Conservation (phyloP, 257 asterid species). For the Anisodus tanguticus region DNA sequence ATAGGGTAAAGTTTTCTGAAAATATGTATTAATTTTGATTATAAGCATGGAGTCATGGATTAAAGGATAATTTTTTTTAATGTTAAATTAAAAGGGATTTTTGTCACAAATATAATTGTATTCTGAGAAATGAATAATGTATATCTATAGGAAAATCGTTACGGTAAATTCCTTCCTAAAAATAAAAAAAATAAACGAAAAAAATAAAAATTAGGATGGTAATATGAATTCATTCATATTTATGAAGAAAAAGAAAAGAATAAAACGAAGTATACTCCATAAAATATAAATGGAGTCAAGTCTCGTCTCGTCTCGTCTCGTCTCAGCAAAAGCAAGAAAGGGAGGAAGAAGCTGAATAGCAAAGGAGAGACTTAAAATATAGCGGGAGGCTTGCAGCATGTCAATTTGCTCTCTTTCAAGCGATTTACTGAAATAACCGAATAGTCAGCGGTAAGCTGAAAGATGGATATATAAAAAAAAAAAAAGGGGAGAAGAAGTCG, state of each 20-base stretch:
- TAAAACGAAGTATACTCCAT: not conserved
- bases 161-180: not conserved
- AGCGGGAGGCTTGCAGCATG: too few relatives aligned
- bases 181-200: not conserved
- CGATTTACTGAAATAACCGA: too few relatives aligned
- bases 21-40: too few relatives aligned
- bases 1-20: too few relatives aligned
- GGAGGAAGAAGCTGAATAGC: not conserved
- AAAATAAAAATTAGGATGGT: not conserved
- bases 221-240: not conserved
- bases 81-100: not conserved
- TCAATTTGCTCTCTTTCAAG: too few relatives aligned
- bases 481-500: too few relatives aligned
- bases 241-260: not conserved
- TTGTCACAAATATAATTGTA: not conserved
- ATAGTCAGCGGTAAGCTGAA: too few relatives aligned
- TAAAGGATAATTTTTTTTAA: too few relatives aligned
- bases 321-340: not conserved
- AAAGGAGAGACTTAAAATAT: too few relatives aligned
- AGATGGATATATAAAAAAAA: too few relatives aligned
- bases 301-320: slow-evolving; percentile 8
- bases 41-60: too few relatives aligned
- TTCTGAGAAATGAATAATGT: not conserved
- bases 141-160: too few relatives aligned
- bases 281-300: not conserved